Evolutionary conservation across 352 stramenopile genomes (phyloP).

Genomic region (Plasmopara viticola): DNA sequence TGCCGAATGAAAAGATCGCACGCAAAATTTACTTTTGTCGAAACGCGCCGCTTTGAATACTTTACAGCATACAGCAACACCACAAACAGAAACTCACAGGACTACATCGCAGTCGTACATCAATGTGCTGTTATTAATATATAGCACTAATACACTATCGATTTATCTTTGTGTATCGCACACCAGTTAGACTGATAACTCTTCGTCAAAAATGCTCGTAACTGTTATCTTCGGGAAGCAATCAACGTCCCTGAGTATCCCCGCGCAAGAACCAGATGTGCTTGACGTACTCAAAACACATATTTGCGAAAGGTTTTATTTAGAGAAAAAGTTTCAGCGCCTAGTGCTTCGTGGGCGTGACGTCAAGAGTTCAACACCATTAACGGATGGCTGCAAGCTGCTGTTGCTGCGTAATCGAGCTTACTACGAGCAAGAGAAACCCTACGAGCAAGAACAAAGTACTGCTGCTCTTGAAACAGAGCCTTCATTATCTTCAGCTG

Average conservation of each 20-base stretch:
- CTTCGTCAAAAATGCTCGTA: slow-evolving; percentile 21
- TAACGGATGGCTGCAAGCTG: slow-evolving; percentile 36
- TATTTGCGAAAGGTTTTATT: slow-evolving; percentile 27
- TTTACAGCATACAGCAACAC: too few relatives aligned
- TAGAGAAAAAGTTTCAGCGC: slow-evolving; percentile 42
- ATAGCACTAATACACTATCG: neutral
- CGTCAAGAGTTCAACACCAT: slow-evolving; percentile 18
- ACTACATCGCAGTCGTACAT: too few relatives aligned
- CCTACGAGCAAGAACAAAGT: neutral
- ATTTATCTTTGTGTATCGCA: neutral
- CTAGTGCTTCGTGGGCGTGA: slow-evolving; percentile 48
- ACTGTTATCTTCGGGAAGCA: slow-evolving; percentile 48
- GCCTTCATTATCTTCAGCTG: neutral
- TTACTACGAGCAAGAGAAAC: slow-evolving; percentile 19
- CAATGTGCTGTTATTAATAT: neutral
- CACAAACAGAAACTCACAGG: too few relatives aligned
- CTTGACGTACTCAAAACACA: slow-evolving; percentile 27
- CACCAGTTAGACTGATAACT: neutral
- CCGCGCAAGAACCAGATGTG: slow-evolving; percentile 16
- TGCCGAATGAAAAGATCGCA: too few relatives aligned
- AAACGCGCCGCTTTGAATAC: too few relatives aligned
- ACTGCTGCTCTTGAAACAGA: neutral
- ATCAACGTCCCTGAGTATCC: slow-evolving; percentile 22
- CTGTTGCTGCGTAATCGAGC: slow-evolving; percentile 36
- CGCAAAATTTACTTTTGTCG: too few relatives aligned